Percentiles rank a stretch among this genome's conserved stretches.
These are phyloP conservation scores for Akanthomyces lecanii DNA, from an alignment of 2,329 filamentous ascomycete genomes.

Conservation along the genomic window DNA sequence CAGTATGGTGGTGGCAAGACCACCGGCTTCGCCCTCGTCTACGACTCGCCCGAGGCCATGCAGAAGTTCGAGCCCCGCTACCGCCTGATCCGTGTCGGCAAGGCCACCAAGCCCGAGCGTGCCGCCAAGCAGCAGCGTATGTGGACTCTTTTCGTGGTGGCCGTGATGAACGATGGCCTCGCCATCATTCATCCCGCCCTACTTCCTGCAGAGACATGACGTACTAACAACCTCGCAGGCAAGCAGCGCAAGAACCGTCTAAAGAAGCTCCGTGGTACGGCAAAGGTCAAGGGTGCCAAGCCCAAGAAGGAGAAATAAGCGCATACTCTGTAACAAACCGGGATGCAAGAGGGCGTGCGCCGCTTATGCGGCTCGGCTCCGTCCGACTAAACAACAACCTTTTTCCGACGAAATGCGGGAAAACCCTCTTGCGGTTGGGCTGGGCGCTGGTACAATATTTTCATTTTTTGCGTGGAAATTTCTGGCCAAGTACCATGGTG, in stretches of 20 bases:
- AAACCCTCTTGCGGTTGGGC: background rate
- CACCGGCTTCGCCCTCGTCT: constrained; percentile 97
- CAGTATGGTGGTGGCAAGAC: constrained; percentile 99
- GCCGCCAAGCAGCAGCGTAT: constrained; percentile 97
- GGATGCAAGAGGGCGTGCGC: constrained; percentile 7
- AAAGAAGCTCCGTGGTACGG: constrained; percentile 97
- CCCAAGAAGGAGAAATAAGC: constrained; percentile 91
- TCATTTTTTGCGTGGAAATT: constrained; percentile 6
- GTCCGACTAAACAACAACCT: background rate
- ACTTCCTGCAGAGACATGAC: background rate
- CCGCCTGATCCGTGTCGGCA: constrained; percentile 90
- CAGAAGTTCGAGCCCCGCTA: constrained; percentile 99
- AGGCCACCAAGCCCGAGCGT: constrained; percentile 93
- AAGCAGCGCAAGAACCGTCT: constrained; percentile 99
- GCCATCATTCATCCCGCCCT: background rate
- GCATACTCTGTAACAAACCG: constrained; percentile 27
- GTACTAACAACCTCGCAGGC: constrained; percentile 56
- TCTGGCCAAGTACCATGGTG: constrained; percentile 11
- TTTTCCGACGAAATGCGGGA: background rate
- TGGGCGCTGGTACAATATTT: constrained; percentile 12
- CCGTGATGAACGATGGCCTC: background rate
- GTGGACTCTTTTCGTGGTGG: constrained; percentile 39
- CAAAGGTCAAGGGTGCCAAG: constrained; percentile 94
- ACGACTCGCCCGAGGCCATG: constrained; percentile 96
- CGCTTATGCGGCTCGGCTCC: background rate